Base-by-base conservation (phyloP, 2,329 filamentous ascomycete genomes). In the Lecanicillium sp. region DNA sequence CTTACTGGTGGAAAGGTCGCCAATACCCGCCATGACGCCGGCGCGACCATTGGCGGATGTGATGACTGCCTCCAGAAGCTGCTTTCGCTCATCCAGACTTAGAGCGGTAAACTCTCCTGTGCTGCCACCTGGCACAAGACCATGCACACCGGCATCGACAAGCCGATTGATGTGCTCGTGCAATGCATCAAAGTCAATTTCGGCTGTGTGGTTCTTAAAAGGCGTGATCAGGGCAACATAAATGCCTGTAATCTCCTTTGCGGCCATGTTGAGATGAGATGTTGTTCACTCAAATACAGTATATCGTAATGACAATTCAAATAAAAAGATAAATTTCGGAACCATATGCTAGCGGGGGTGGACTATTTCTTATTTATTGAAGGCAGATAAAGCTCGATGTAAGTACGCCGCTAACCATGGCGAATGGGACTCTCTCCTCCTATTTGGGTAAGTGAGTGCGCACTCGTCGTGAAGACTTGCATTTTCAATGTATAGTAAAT, bases 141-240 rank as follows among this genome's bases (percentile, higher is more conserved):
- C 33, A 13, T 34, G 33, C 17, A 34, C 33, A 22, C 33, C 33
- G 20, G 33, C 33, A 4, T 20, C 19, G 18, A 34, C 22, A 0
- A 67, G 55, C 39, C 56, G 55, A 37, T 68, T 54, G 43, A 70
- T 63, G 50, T 69, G 66, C 6, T 52, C 42, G 45, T 52, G 25
- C 8, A 42, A 31, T 3, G 36, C 30, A 3, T 38, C 27, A 17
- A 35, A 47, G 43, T 68, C 63, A 36, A 69, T 63, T 9, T 51
- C 44, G 11, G 54, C 49, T 19, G 20, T 16, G 48, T 66, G 60
- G 15, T 60, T 56, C 4, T 56, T 63, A 49, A 65, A 68, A 2
- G 65, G 65, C 16, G 65, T 70, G 47, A 64, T 58, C 3, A 69
- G 50, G 37, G 66, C 65, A 28, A 69, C 65, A 43, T 67, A 52